Percentiles rank a stretch among this genome's conserved stretches.
phyloP scores from a whole-genome alignment of 2,329 filamentous ascomycete species.

The Cladosporium sp. region DNA sequence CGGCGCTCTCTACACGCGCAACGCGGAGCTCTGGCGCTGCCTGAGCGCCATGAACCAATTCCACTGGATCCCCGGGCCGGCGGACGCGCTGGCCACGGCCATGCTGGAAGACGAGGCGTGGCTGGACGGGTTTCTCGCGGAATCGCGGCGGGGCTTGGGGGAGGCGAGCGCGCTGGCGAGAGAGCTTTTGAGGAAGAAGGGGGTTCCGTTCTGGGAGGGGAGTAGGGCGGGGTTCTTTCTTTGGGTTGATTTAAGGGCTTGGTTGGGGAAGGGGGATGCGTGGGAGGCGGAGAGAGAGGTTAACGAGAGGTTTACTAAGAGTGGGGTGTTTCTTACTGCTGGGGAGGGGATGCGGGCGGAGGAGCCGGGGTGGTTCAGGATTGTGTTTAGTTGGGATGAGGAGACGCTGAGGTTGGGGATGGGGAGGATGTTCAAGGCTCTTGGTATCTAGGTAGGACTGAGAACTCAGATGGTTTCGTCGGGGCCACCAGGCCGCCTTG shows the following conservation, averaged over 20 bases:
- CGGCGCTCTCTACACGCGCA: constrained; percentile 25
- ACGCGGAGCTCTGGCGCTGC: constrained; percentile 24
- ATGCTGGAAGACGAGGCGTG: constrained; percentile 26
- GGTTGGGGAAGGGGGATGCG: constrained; percentile 31
- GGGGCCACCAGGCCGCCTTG: too few species aligned
- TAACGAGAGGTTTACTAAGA: constrained; percentile 40
- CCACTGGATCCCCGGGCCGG: constrained; percentile 27
- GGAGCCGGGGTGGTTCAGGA: constrained; percentile 50
- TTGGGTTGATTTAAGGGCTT: constrained; percentile 41
- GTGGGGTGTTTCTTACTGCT: constrained; percentile 50
- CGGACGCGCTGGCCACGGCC: constrained; percentile 30
- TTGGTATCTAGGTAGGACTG: not conserved
- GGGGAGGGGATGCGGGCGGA: constrained; percentile 44
- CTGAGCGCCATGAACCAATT: constrained; percentile 24
- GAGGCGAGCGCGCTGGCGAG: constrained; percentile 18
- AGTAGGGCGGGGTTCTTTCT: constrained; percentile 46
- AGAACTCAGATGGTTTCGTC: too few species aligned
- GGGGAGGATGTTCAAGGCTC: constrained; percentile 18
- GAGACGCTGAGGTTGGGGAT: constrained; percentile 32
- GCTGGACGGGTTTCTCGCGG: constrained; percentile 5
- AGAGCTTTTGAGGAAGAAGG: constrained; percentile 24
- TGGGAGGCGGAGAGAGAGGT: constrained; percentile 43
- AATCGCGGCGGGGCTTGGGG: constrained; percentile 16
- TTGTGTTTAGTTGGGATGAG: constrained; percentile 43
- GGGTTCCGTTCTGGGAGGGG: constrained; percentile 36